Percentiles rank a stretch among this genome's conserved stretches.
Conservation (phyloP, 768 basidiomycete species). For the Phylloporus scabripes region DNA sequence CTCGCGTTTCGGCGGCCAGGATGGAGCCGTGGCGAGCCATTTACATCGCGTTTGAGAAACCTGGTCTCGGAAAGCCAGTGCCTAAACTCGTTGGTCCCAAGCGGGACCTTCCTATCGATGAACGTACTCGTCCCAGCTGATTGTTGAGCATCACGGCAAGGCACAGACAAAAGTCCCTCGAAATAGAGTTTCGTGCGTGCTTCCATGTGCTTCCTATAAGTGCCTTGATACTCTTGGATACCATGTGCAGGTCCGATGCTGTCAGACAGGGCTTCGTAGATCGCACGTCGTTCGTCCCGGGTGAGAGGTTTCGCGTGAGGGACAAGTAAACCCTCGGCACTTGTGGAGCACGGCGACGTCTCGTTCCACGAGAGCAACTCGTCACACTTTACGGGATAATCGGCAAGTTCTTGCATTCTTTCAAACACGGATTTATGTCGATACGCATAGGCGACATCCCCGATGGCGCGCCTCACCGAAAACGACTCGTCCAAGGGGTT, state of each 20-base stretch:
- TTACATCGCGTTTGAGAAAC: slow-evolving; percentile 19
- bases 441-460: slow-evolving; percentile 27
- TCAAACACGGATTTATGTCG: slow-evolving; percentile 25
- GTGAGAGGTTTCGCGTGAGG: slow-evolving; percentile 31
- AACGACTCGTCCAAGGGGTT: slow-evolving; percentile 25
- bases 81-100: slow-evolving; percentile 25
- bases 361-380: slow-evolving; percentile 10
- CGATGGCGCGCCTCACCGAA: slow-evolving; percentile 25
- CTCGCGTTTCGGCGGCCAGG: slow-evolving; percentile 11
- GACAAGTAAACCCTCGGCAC: slow-evolving; percentile 12
- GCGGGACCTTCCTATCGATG: slow-evolving; percentile 12
- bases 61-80: slow-evolving; percentile 29
- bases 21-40: slow-evolving; percentile 10
- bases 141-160: slow-evolving; percentile 14
- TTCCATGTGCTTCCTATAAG: slow-evolving; percentile 49
- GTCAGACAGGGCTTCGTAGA: slow-evolving; percentile 48
- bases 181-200: slow-evolving; percentile 43
- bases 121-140: slow-evolving; percentile 3
- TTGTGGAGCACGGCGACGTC: slow-evolving; percentile 18
- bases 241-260: slow-evolving; percentile 42
- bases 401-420: slow-evolving; percentile 22
- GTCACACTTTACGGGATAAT: slow-evolving; percentile 12
- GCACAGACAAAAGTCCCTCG: slow-evolving; percentile 33
- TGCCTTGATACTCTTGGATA: slow-evolving; percentile 47
- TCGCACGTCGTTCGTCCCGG: slow-evolving; percentile 41